Evolutionary conservation across 495 filamentous ascomycete species (phyloP).

Genomic region (Neurospora intermedia): DNA sequence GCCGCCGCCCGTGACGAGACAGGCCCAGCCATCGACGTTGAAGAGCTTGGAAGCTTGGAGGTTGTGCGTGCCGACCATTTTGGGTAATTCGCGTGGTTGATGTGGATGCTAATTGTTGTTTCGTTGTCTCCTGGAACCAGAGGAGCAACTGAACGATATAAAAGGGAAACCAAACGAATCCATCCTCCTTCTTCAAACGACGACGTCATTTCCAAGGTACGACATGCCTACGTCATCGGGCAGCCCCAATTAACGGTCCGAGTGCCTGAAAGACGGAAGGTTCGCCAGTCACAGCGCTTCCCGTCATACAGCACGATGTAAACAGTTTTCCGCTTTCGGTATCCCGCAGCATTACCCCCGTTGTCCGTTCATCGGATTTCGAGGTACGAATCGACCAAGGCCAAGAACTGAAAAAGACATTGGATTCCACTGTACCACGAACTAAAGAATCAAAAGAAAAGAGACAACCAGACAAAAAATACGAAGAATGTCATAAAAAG

Average conservation of each 20-base stretch:
- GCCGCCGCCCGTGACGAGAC: constrained; percentile 50
- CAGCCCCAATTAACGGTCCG: neutral
- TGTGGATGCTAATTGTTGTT: neutral
- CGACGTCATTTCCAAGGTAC: neutral
- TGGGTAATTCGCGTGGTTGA: no score
- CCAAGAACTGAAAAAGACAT: no score
- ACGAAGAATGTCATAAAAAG: neutral
- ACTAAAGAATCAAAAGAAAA: neutral
- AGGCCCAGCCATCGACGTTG: constrained; percentile 43
- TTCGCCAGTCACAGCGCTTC: neutral
- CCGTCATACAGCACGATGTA: neutral
- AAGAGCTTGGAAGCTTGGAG: constrained; percentile 35
- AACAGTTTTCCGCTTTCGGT: neutral
- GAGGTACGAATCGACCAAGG: neutral
- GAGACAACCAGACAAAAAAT: neutral
- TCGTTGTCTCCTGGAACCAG: neutral
- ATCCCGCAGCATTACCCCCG: neutral
- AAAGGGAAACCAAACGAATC: neutral
- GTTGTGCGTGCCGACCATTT: constrained; percentile 22
- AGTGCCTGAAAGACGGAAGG: neutral
- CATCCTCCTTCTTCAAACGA: neutral
- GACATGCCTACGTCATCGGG: neutral
- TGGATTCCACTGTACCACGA: neutral
- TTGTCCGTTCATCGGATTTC: neutral
- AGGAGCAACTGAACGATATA: neutral